phyloP scores from a whole-genome alignment of 176 grass and related monocot species.

The Triticum turgidum region DNA sequence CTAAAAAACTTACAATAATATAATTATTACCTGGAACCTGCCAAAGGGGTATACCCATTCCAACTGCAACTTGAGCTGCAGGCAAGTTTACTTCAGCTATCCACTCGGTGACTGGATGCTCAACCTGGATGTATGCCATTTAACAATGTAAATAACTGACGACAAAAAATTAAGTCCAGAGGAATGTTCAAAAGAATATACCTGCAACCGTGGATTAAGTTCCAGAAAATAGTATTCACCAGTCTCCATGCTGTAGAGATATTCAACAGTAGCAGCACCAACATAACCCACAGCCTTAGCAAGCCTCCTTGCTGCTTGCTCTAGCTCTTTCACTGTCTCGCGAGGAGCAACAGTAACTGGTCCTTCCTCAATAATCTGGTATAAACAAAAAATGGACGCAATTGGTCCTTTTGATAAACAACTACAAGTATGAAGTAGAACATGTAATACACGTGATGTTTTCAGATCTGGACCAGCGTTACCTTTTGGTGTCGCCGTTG shows the following conservation, averaged over 20 bases:
- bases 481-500: slow-evolving; percentile 98
- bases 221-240: slow-evolving; percentile 99
- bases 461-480: slow-evolving; percentile 9
- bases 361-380: slow-evolving; percentile 96
- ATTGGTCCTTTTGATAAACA: background rate
- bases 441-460: background rate
- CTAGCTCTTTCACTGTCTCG: slow-evolving; percentile 81
- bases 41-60: slow-evolving; percentile 99
- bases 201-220: slow-evolving; percentile 91
- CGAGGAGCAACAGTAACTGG: slow-evolving; percentile 87
- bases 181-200: slow-evolving; percentile 29
- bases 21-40: slow-evolving; percentile 77
- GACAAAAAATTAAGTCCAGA: slow-evolving; percentile 14
- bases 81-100: slow-evolving; percentile 97
- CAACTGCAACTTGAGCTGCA: slow-evolving; percentile 94
- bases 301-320: slow-evolving; percentile 97
- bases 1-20: background rate
- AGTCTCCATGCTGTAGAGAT: slow-evolving; percentile 99
- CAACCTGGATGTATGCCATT: slow-evolving; percentile 49
- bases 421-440: slow-evolving; percentile 4
- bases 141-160: slow-evolving; percentile 11
- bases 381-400: background rate
- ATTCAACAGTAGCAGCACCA: slow-evolving; percentile 97
- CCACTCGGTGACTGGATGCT: slow-evolving; percentile 99
- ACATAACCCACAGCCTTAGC: slow-evolving; percentile 92